Evolutionary conservation across 208 protist genomes (phyloP).

Genomic region (Crithidia mellificae): DNA sequence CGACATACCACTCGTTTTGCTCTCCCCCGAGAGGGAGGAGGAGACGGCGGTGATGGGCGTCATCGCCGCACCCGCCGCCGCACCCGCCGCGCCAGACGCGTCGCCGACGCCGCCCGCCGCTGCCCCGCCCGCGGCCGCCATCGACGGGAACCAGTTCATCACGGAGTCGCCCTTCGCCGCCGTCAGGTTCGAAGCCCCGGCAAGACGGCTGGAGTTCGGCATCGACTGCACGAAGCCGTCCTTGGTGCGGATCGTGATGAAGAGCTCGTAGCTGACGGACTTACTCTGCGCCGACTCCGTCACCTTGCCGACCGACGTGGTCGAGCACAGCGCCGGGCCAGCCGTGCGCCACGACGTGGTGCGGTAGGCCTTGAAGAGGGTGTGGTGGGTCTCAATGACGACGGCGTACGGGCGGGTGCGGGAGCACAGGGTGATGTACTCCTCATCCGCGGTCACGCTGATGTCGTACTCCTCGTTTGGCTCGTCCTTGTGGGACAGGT

Average conservation of each 20-base stretch:
- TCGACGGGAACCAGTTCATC: slow-evolving; percentile 69
- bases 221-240: slow-evolving; percentile 75
- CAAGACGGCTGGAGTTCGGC: slow-evolving; percentile 74
- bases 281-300: slow-evolving; percentile 59
- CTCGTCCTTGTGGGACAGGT: slow-evolving; percentile 45
- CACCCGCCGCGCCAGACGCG: slow-evolving; percentile 28
- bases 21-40: slow-evolving; percentile 77
- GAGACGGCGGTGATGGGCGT: slow-evolving; percentile 73
- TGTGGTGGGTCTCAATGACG: slow-evolving; percentile 78
- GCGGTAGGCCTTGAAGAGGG: slow-evolving; percentile 70
- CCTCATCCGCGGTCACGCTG: slow-evolving; percentile 75
- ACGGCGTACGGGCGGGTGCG: slow-evolving; percentile 59
- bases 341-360: slow-evolving; percentile 84
- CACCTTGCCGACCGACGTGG: slow-evolving; percentile 78
- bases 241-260: slow-evolving; percentile 69
- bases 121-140: slow-evolving; percentile 14
- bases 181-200: slow-evolving; percentile 62
- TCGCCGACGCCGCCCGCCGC: slow-evolving; percentile 12
- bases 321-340: slow-evolving; percentile 60
- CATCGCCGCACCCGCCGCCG: slow-evolving; percentile 17
- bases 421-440: slow-evolving; percentile 89
- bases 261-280: slow-evolving; percentile 80
- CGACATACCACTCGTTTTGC: slow-evolving; percentile 61
- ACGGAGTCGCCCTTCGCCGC: slow-evolving; percentile 38
- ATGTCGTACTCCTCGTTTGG: slow-evolving; percentile 60